Evolutionary conservation across 1,284 basidiomycete species (phyloP).

Genomic region (Chalciporus sp.): DNA sequence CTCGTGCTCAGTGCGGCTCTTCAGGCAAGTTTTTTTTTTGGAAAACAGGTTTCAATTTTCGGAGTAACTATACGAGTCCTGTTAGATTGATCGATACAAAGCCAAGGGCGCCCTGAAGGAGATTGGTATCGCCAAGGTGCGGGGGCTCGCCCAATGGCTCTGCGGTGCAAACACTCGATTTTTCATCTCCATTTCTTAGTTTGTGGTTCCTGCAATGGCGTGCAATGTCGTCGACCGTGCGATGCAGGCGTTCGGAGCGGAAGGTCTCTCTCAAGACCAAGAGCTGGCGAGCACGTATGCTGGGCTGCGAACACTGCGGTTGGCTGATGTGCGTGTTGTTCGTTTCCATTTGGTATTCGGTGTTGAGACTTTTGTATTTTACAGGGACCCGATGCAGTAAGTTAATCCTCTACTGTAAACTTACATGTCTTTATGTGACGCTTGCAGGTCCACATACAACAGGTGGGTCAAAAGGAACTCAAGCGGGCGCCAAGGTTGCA

Average conservation of each 20-base stretch:
- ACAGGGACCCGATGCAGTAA: slow-evolving; percentile 83
- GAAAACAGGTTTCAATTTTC: background rate
- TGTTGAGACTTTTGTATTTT: slow-evolving; percentile 6
- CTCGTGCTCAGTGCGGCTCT: slow-evolving; percentile 93
- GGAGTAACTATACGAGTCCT: background rate
- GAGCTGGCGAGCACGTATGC: slow-evolving; percentile 82
- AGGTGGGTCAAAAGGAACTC: slow-evolving; percentile 87
- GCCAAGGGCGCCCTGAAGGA: slow-evolving; percentile 97
- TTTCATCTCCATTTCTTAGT: slow-evolving; percentile 48
- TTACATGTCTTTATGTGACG: slow-evolving; percentile 1
- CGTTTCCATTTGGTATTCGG: slow-evolving; percentile 9
- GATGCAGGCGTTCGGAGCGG: slow-evolving; percentile 94
- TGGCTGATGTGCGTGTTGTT: slow-evolving; percentile 76
- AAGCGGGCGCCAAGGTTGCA: slow-evolving; percentile 64
- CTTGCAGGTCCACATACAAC: slow-evolving; percentile 85
- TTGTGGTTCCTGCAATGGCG: slow-evolving; percentile 90
- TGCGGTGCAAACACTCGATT: slow-evolving; percentile 1
- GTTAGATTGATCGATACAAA: slow-evolving; percentile 82
- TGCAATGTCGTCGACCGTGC: slow-evolving; percentile 88
- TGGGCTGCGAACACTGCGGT: slow-evolving; percentile 81
- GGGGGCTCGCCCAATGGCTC: background rate
- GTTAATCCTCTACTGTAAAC: slow-evolving; percentile 9
- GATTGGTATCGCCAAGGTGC: slow-evolving; percentile 94
- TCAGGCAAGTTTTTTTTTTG: slow-evolving; percentile 50
- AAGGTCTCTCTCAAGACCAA: slow-evolving; percentile 91